Conservation (phyloP, 2,329 filamentous ascomycete genomes). For the Plenodomus tracheiphilus region DNA sequence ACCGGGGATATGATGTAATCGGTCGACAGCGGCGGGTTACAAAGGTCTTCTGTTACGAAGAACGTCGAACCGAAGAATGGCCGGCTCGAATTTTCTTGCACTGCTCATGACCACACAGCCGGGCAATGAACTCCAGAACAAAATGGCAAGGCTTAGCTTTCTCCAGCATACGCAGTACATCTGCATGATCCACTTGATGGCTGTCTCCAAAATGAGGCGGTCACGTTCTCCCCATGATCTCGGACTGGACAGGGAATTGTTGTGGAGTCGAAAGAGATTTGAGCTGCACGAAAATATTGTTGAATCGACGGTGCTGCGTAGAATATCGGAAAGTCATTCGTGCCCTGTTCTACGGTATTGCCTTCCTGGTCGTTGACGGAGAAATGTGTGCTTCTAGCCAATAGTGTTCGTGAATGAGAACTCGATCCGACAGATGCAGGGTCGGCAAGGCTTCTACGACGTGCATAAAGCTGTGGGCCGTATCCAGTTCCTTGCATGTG, state of each 20-base stretch:
- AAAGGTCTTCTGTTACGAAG: background rate
- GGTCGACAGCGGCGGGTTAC: background rate
- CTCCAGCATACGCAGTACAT: background rate
- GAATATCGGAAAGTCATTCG: background rate
- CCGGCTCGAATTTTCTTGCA: conserved; percentile 14
- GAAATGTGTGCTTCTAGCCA: background rate
- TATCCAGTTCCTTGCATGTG: background rate
- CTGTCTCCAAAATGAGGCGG: background rate
- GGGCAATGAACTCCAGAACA: background rate
- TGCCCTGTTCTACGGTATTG: background rate
- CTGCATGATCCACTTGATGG: background rate
- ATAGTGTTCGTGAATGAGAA: conserved; percentile 1
- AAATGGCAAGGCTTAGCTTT: background rate
- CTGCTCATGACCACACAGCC: conserved; percentile 16
- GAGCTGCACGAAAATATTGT: background rate
- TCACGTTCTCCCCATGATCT: background rate
- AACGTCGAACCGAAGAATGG: conserved; percentile 9
- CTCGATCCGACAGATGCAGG: conserved; percentile 2
- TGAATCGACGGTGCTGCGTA: background rate
- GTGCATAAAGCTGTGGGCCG: background rate
- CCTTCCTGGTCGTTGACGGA: background rate
- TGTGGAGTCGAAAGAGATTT: background rate
- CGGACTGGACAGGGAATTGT: background rate
- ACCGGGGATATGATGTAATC: conserved; percentile 28
- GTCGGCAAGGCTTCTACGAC: background rate